Conservation (phyloP, 2,329 filamentous ascomycete genomes). For the Lasiodiplodia hormozganensis region DNA sequence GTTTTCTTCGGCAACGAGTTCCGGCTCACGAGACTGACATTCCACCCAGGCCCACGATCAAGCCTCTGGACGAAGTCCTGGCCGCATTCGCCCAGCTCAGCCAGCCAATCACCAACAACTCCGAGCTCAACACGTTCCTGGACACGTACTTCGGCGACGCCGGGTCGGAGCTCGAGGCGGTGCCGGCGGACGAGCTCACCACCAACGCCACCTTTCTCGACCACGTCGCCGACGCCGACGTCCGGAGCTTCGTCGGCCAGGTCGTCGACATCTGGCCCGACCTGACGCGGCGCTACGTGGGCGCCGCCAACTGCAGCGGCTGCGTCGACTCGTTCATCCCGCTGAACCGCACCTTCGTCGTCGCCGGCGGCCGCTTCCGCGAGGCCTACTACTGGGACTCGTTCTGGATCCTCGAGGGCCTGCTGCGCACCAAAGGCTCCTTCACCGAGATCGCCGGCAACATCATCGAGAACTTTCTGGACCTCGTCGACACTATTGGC, state of each 20-base stretch:
- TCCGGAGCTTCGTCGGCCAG: conserved; percentile 66
- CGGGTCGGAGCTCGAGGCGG: conserved; percentile 66
- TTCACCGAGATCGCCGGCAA: conserved; percentile 70
- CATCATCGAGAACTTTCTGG: conserved; percentile 74
- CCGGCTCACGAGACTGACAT: neutral
- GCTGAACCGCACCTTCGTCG: conserved; percentile 71
- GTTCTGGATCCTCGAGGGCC: conserved; percentile 71
- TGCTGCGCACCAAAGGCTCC: conserved; percentile 68
- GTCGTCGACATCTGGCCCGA: conserved; percentile 75
- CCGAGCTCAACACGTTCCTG: conserved; percentile 68
- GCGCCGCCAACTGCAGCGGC: conserved; percentile 59
- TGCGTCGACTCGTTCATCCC: conserved; percentile 72
- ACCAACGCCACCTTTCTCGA: conserved; percentile 66
- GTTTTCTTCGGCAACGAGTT: neutral
- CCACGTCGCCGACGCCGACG: conserved; percentile 61
- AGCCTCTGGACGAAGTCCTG: conserved; percentile 65
- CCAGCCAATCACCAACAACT: conserved; percentile 69
- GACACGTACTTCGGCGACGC: conserved; percentile 68
- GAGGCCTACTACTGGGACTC: conserved; percentile 77
- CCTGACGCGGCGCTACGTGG: conserved; percentile 66
- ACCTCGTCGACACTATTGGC: conserved; percentile 68
- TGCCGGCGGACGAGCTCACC: conserved; percentile 59
- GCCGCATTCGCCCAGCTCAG: conserved; percentile 65
- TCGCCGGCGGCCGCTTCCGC: conserved; percentile 73
- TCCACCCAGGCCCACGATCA: conserved; percentile 63